Base-by-base conservation (phyloP, 192 early-diverging fungal genomes). In the Coemansia sp. region DNA sequence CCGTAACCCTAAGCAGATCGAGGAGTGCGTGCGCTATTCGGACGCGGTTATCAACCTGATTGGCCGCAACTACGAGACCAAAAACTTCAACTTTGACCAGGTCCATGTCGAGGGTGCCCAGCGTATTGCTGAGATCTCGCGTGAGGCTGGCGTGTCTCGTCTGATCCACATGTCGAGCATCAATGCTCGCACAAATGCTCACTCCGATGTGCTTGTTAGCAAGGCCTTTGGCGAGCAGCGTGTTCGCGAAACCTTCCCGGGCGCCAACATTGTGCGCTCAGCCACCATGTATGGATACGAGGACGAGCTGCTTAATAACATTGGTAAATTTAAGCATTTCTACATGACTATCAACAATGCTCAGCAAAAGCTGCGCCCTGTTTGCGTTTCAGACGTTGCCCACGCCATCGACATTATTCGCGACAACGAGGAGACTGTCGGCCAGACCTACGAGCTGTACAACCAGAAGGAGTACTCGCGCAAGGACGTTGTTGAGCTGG, bases 11-110 rank as follows among this genome's bases (percentile, higher is more conserved):
- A 86, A 91, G 48, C 85, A 87, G 67, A 87, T 99, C 63, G 84
- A 84, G 31, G 91, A 93, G 72, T 88, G 86, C 70, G 86, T 99
- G 42, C 91, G 90, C 64, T 91, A 99, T 83, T 94, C 94, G 28
- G 97, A 99, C 69, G 88, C 92, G 48, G 95, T 99, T 63, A 92
- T 94, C 77, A 99, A 99, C 75, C 86, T 95, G 56, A 90, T 99
- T 60, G 97, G 94, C 12, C 87, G 90, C 70, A 91, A 94, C 84
- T 96, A 90, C 64, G 87, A 88, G 59, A 96, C 97, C 60, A 94
- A 93, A 79, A 97, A 96, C 89, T 99, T 95, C 72, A 85, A 86
- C 10, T 89, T 93, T 67, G 81, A 93, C 29, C 81, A 91, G 64
- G 91, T 94, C 18, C 90, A 99, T 71, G 86, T 94, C 56, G 90